Base-by-base conservation (phyloP, 192 early-diverging fungal species). In the Entophlyctis luteolus region DNA sequence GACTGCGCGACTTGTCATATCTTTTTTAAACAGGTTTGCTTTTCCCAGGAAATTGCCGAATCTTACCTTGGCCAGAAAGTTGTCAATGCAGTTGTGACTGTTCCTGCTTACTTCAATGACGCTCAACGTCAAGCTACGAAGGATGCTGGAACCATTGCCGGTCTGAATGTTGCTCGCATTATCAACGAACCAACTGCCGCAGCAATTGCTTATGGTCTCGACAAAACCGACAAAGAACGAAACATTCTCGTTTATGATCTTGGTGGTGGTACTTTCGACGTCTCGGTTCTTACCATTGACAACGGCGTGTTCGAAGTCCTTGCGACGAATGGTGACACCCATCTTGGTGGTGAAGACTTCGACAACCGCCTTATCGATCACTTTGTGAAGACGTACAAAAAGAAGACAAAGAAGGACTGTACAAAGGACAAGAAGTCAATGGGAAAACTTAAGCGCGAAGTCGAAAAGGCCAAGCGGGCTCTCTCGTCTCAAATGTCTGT, bases 221-320 rank as follows among this genome's bases (percentile, higher is more conserved):
- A 60, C 8, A 60, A 60, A 35, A 90, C 84, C 74, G 90, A 81
- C 49, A 84, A 81, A 66, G 94, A 96, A 81, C 78, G 80, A 93
- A 93, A 96, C 77, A 88, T 96, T 48, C 89, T 98, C 52, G 91
- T 98, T 62, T 98, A 88, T 79, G 95, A 98, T 81, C 83, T 98
- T 59, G 95, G 95, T 72, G 94, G 95, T 80, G 95, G 95, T 84
- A 94, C 79, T 18, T 96, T 98, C 73, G 95, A 98, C 87, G 95
- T 98, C 20, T 96, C 95, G 31, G 84, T 98, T 56, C 80, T 98
- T 72, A 90, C 93, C 59, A 94, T 98, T 59, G 92, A 94, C 66
- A 90, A 94, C 76, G 95, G 95, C 77, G 91, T 98, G 68, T 98
- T 98, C 73, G 95, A 94, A 73, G 95, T 98, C 50, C 81, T 93